Conservation (phyloP, 495 filamentous ascomycete genomes). For the Friedmanniomyces endolithicus region DNA sequence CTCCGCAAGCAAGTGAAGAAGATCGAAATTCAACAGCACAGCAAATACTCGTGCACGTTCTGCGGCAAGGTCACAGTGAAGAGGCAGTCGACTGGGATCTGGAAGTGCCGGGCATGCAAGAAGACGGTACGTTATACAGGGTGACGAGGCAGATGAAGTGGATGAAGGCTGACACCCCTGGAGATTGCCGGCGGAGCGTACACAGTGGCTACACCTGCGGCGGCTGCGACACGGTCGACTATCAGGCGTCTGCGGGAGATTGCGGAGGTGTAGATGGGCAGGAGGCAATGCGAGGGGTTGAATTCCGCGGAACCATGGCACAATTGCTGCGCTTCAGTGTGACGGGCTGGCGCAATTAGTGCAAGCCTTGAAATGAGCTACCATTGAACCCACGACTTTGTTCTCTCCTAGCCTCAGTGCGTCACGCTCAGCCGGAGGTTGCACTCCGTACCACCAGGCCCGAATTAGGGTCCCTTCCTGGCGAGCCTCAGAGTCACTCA, state of each 20-base stretch:
- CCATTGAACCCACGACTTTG: too few species aligned
- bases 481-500: too few species aligned
- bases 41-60: conserved; percentile 84
- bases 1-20: conserved; percentile 99
- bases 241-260: conserved; percentile 96
- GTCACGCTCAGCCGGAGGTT: too few species aligned
- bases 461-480: too few species aligned
- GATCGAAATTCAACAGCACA: conserved; percentile 98
- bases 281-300: too few species aligned
- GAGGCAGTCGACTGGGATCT: conserved; percentile 86
- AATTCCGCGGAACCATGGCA: too few species aligned
- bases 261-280: conserved; percentile 61
- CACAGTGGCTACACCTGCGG: conserved; percentile 92
- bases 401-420: too few species aligned
- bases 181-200: conserved; percentile 92
- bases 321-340: too few species aligned
- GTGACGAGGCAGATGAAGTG: not conserved
- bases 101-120: conserved; percentile 85
- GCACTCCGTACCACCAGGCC: too few species aligned
- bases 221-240: conserved; percentile 90
- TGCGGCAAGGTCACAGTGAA: conserved; percentile 94
- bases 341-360: too few species aligned
- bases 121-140: conserved; percentile 16
- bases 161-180: conserved; percentile 35
- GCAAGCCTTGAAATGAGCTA: too few species aligned